Conservation (phyloP, 2,329 filamentous ascomycete species). For the Scorias spongiosa region DNA sequence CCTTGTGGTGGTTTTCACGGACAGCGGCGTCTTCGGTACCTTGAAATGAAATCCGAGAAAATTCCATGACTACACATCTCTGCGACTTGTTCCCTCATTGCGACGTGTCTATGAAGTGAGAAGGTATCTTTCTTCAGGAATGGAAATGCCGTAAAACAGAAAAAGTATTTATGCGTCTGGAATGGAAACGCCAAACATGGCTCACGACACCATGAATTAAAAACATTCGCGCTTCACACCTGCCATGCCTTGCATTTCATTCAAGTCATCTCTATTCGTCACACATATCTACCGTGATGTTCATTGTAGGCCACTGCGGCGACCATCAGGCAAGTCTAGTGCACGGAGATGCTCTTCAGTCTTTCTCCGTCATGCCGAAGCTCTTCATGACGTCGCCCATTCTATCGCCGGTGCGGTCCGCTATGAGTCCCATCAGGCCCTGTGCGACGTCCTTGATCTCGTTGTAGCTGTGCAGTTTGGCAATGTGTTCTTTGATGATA, state of each 20-base stretch:
- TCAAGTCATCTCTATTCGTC: too few relatives aligned
- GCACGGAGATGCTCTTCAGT: conserved; percentile 18
- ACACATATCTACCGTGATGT: too few relatives aligned
- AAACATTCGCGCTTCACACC: too few relatives aligned
- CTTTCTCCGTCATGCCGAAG: conserved; percentile 29
- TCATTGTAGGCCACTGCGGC: too few relatives aligned
- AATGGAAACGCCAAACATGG: too few relatives aligned
- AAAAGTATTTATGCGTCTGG: too few relatives aligned
- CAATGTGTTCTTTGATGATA: conserved; percentile 48
- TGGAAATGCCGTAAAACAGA: too few relatives aligned
- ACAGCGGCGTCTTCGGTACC: background rate
- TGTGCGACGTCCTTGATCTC: conserved; percentile 55
- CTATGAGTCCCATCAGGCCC: conserved; percentile 51
- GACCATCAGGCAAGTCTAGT: too few relatives aligned
- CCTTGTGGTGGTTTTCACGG: background rate
- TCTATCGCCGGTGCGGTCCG: conserved; percentile 45
- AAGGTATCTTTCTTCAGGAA: too few relatives aligned
- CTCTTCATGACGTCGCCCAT: conserved; percentile 35
- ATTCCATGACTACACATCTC: background rate
- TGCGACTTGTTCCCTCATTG: background rate
- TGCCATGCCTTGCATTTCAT: too few relatives aligned
- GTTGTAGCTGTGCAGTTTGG: conserved; percentile 52
- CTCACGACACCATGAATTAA: too few relatives aligned
- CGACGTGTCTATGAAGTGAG: too few relatives aligned
- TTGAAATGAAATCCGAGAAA: background rate